Conservation (phyloP, 2,329 filamentous ascomycete species). For the Claviceps humidiphila region DNA sequence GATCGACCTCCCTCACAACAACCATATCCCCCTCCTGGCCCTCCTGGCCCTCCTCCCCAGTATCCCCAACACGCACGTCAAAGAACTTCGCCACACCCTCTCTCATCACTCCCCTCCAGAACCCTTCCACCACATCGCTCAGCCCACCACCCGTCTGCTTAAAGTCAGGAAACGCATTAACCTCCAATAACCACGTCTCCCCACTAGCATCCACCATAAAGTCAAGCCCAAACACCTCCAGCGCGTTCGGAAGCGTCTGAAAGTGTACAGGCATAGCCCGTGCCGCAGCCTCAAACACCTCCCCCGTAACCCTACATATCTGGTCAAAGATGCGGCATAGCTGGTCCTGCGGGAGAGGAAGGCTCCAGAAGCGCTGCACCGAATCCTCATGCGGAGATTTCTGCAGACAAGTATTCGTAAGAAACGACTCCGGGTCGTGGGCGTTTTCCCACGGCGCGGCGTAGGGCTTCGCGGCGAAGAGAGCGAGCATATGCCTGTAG, state of each 20-base stretch:
- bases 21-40: slow-evolving; percentile 31
- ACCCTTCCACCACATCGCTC: slow-evolving; percentile 54
- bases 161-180: slow-evolving; percentile 96
- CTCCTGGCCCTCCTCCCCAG: too few species aligned
- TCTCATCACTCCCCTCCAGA: slow-evolving; percentile 65
- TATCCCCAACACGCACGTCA: slow-evolving; percentile 14
- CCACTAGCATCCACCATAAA: slow-evolving; percentile 63
- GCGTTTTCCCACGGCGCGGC: slow-evolving; percentile 42
- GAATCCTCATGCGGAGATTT: slow-evolving; percentile 43
- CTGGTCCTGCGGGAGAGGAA: slow-evolving; percentile 36
- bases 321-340: slow-evolving; percentile 56
- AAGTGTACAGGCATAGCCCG: slow-evolving; percentile 80
- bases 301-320: slow-evolving; percentile 59
- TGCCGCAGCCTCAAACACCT: slow-evolving; percentile 78
- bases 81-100: slow-evolving; percentile 59
- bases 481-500: slow-evolving; percentile 80
- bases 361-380: slow-evolving; percentile 62
- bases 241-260: slow-evolving; percentile 74
- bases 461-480: slow-evolving; percentile 74
- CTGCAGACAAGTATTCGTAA: slow-evolving; percentile 95
- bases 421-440: slow-evolving; percentile 53
- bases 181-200: slow-evolving; percentile 66
- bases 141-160: slow-evolving; percentile 79
- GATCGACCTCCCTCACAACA: slow-evolving; percentile 37
- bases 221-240: slow-evolving; percentile 86